Percentiles rank a stretch among this genome's conserved stretches.
Evolutionary conservation across 805 yeast species (phyloP).

Genomic region (Kregervanrija delftensis): DNA sequence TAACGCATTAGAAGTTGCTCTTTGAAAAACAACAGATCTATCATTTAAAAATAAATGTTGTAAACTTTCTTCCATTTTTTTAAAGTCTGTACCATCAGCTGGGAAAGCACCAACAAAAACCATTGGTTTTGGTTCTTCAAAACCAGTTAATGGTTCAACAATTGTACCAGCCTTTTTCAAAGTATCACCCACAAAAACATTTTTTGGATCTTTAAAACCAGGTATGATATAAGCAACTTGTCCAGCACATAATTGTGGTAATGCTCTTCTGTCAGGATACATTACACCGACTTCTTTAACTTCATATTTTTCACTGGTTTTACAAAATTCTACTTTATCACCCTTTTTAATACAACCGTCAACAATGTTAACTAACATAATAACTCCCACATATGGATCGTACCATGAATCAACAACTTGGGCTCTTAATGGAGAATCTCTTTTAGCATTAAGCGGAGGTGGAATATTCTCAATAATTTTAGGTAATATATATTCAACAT

Average conservation of each 20-base stretch:
- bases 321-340: conserved; percentile 68
- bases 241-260: conserved; percentile 67
- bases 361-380: conserved; percentile 72
- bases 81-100: conserved; percentile 88
- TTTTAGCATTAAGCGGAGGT: conserved; percentile 36
- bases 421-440: conserved; percentile 52
- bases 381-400: conserved; percentile 87
- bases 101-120: conserved; percentile 98
- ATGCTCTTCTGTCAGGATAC: conserved; percentile 80
- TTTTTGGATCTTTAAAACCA: conserved; percentile 83
- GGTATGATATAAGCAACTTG: conserved; percentile 95
- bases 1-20: conserved; percentile 87
- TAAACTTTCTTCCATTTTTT: conserved; percentile 81
- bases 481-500: conserved; percentile 75
- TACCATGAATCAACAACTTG: conserved; percentile 97
- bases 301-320: conserved; percentile 70
- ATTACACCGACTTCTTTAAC: conserved; percentile 90
- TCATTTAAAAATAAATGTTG: conserved; percentile 86
- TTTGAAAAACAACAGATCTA: conserved; percentile 80
- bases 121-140: conserved; percentile 97
- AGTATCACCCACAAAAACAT: conserved; percentile 91
- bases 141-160: conserved; percentile 83
- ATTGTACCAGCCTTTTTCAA: conserved; percentile 52
- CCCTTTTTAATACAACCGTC: conserved; percentile 79
- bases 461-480: conserved; percentile 80